These are phyloP conservation scores for Leptographium flavum DNA, from an alignment of 2,329 filamentous ascomycete genomes.

Conservation along the genomic window DNA sequence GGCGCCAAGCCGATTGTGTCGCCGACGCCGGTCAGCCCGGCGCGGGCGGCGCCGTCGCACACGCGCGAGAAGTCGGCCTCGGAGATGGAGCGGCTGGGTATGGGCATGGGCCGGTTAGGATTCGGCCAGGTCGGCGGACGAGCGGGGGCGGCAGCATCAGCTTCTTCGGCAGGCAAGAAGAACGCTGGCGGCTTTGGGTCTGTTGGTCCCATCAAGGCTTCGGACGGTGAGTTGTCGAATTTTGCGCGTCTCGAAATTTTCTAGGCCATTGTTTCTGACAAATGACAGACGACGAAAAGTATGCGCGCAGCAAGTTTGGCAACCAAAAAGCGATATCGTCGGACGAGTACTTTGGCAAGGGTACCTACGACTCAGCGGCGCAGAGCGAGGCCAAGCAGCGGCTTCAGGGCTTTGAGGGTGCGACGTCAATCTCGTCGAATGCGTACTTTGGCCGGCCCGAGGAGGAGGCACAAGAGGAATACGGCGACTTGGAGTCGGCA, in stretches of 20 bases:
- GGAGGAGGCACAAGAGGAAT: constrained; percentile 57
- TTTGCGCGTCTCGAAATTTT: neutral
- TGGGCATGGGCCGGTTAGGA: constrained; percentile 73
- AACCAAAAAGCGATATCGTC: constrained; percentile 91
- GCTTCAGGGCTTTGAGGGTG: constrained; percentile 85
- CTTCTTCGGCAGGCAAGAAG: constrained; percentile 36
- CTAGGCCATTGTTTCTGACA: no score
- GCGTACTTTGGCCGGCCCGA: constrained; percentile 94
- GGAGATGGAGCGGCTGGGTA: constrained; percentile 78
- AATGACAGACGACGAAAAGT: constrained; percentile 55
- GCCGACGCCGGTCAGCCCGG: constrained; percentile 62
- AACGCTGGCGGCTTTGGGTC: constrained; percentile 82
- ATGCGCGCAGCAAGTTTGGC: constrained; percentile 80
- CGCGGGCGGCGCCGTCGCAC: constrained; percentile 42
- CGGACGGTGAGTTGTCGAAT: constrained; percentile 32
- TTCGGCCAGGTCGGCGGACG: constrained; percentile 70
- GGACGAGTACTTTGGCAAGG: constrained; percentile 95
- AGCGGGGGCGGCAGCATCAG: constrained; percentile 18
- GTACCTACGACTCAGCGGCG: constrained; percentile 63
- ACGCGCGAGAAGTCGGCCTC: constrained; percentile 49
- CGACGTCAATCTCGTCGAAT: constrained; percentile 84
- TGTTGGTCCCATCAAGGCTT: constrained; percentile 58
- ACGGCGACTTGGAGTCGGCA: constrained; percentile 81
- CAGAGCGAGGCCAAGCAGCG: constrained; percentile 78
- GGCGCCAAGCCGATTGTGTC: constrained; percentile 38